Evolutionary conservation across 208 protist genomes (phyloP).

Genomic region (Leishmania amazonensis): DNA sequence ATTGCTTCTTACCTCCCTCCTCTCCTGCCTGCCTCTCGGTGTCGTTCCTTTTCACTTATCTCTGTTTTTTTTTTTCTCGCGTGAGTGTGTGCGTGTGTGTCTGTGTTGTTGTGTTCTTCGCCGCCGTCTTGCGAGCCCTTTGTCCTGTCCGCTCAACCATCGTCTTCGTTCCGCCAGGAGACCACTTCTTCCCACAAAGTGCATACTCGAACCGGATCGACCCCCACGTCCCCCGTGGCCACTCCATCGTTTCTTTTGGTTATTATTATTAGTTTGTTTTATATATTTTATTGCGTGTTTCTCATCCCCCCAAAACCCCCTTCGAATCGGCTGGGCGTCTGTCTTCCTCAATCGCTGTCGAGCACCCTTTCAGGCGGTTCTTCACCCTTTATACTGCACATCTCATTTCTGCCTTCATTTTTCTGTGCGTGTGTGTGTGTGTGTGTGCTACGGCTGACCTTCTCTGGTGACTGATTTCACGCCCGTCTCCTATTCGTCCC

Average conservation of each 20-base stretch:
- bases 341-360: neutral
- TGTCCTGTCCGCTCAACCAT: neutral
- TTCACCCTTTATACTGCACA: neutral
- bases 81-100: neutral
- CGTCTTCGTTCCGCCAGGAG: neutral
- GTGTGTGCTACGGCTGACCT: neutral
- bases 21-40: neutral
- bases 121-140: neutral
- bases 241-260: neutral
- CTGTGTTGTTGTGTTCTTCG: neutral
- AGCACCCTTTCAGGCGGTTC: too few relatives aligned
- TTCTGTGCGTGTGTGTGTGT: neutral
- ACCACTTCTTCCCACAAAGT: neutral
- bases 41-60: neutral
- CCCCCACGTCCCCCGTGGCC: neutral
- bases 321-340: neutral
- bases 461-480: neutral
- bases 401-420: neutral
- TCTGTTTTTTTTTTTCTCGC: neutral
- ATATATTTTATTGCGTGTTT: neutral
- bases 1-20: neutral
- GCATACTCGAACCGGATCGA: neutral
- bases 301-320: neutral
- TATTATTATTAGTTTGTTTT: neutral
- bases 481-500: neutral